Evolutionary conservation across 768 basidiomycete genomes (phyloP).

Genomic region (Amanita muscaria): DNA sequence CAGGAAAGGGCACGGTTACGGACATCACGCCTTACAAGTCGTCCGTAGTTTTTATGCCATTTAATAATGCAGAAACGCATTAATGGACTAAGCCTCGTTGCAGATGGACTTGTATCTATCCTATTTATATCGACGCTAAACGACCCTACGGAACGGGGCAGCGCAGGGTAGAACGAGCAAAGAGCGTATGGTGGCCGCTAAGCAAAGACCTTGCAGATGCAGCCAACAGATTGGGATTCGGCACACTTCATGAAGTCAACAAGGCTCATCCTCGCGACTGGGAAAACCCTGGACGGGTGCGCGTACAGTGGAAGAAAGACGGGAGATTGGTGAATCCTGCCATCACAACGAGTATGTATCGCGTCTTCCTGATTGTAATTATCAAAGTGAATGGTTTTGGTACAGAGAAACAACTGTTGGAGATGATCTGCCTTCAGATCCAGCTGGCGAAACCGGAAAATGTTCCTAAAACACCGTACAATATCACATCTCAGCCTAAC

Average conservation of each 20-base stretch:
- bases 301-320: constrained; percentile 88
- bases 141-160: constrained; percentile 77
- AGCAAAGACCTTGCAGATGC: constrained; percentile 90
- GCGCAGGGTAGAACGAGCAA: constrained; percentile 69
- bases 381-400: neutral
- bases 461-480: constrained; percentile 58
- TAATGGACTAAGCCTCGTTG: constrained; percentile 13
- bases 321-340: constrained; percentile 51
- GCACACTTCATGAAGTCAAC: constrained; percentile 79
- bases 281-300: constrained; percentile 95
- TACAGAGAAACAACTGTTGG: constrained; percentile 72
- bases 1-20: constrained; percentile 35
- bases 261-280: constrained; percentile 94
- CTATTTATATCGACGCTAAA: constrained; percentile 95
- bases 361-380: neutral
- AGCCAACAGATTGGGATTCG: constrained; percentile 64
- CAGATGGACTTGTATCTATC: constrained; percentile 95
- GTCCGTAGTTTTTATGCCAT: constrained; percentile 32
- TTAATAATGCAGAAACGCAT: constrained; percentile 8
- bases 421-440: constrained; percentile 65
- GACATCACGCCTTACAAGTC: constrained; percentile 81
- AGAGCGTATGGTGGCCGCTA: constrained; percentile 90
- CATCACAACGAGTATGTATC: constrained; percentile 67
- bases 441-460: constrained; percentile 66
- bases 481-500: constrained; percentile 13